Conservation (phyloP, 2,329 filamentous ascomycete genomes). For the Fusarium hainanense region DNA sequence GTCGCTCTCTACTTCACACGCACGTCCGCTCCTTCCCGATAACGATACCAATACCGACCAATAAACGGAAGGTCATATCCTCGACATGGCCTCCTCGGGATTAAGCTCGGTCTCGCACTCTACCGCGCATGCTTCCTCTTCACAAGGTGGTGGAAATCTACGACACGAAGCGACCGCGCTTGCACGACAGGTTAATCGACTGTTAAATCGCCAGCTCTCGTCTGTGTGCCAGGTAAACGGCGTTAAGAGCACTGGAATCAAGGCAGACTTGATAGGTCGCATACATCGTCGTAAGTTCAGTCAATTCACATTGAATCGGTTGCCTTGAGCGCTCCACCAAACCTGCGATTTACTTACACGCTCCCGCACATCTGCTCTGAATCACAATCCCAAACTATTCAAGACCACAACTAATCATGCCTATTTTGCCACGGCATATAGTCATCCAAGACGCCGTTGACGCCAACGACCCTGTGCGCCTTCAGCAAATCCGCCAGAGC, state of each 20-base stretch:
- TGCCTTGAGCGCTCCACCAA: neutral
- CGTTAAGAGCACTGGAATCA: constrained; percentile 83
- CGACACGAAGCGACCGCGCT: constrained; percentile 59
- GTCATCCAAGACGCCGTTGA: constrained; percentile 56
- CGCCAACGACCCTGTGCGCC: constrained; percentile 53
- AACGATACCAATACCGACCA: constrained; percentile 10
- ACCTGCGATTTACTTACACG: neutral
- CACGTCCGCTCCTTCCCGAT: neutral
- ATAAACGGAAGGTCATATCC: constrained; percentile 25
- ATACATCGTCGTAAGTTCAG: constrained; percentile 78
- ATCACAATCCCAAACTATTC: neutral
- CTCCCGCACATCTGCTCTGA: neutral
- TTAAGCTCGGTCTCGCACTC: constrained; percentile 38
- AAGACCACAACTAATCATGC: constrained; percentile 22
- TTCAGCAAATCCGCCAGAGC: constrained; percentile 58
- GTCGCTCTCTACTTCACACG: constrained; percentile 19
- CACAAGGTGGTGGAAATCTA: constrained; percentile 45
- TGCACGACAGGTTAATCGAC: constrained; percentile 57
- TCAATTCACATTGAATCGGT: neutral
- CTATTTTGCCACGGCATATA: constrained; percentile 35
- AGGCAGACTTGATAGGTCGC: constrained; percentile 81
- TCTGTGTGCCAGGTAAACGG: constrained; percentile 80
- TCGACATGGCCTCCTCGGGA: constrained; percentile 44
- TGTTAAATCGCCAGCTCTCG: constrained; percentile 75
- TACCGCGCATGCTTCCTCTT: constrained; percentile 26